Percentiles rank a stretch among this genome's conserved stretches.
Conservation (phyloP, 2,329 filamentous ascomycete genomes). For the Aureobasidium sp. region DNA sequence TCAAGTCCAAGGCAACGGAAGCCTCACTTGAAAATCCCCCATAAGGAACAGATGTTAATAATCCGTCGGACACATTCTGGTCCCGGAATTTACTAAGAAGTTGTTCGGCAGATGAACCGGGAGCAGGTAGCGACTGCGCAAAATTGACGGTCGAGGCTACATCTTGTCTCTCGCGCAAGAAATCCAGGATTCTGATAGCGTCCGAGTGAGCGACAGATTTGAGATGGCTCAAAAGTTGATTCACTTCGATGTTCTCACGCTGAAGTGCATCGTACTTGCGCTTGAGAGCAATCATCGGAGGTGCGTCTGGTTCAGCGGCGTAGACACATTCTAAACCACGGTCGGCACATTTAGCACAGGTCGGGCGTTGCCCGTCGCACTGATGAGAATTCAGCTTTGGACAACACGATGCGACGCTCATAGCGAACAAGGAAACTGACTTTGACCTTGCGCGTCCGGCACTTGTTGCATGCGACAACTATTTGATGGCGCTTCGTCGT, state of each 20-base stretch:
- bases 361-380: not conserved
- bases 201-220: not conserved
- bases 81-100: too few species aligned
- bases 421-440: not conserved
- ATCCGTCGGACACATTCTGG: too few species aligned
- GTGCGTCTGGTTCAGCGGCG: not conserved
- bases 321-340: not conserved
- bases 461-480: not conserved
- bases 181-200: not conserved
- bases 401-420: not conserved
- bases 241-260: not conserved
- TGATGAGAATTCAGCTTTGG: not conserved
- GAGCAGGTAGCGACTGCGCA: too few species aligned
- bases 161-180: too few species aligned
- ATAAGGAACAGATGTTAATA: too few species aligned
- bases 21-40: too few species aligned
- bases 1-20: too few species aligned
- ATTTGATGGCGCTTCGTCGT: not conserved
- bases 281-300: not conserved
- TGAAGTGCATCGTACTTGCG: not conserved
- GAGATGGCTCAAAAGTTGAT: not conserved
- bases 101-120: too few species aligned
- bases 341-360: not conserved
- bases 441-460: not conserved
- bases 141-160: too few species aligned